Evolutionary conservation across 1,284 basidiomycete genomes (phyloP), one percentile per base, ranked within the genome.

Genomic region (Porodaedalea pini): DNA sequence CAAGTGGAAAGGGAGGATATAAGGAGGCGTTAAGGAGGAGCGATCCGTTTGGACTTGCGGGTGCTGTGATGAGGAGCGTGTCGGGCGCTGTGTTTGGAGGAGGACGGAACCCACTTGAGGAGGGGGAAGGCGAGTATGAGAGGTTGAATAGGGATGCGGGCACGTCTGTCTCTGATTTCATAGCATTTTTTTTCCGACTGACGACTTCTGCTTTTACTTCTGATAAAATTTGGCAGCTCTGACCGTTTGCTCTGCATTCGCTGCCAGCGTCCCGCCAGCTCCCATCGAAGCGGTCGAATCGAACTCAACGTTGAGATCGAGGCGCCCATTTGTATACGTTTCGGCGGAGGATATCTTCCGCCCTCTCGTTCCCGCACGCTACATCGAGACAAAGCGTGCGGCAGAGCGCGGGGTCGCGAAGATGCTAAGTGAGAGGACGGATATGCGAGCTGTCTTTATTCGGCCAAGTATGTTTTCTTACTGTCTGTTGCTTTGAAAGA

Each of bases 271-370:
- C 74, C 23, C 79, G 78, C 23, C 65, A 66, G 37, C 69, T 71
- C 10, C 61, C 68, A 7, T 54, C 59, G 17, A 56, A 32, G 54
- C 61, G 27, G 62, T 70, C 51, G 69, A 70, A 25, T 67, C 67
- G 34, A 61, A 66, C 23, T 71, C 40, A 17, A 15, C n/a, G 36
- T 27, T 21, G 54, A 10, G 71, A 41, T 69, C 71, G 40, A 62
- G 65, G 54, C 81, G 85, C 50, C 83, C 92, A 4, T 98, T 99
- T 72, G 80, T 98, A 43, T 98, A 90, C 73, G 79, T 99, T 61
- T 99, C 96, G 32, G 95, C 96, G 3, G 95, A 95, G 65, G 94
- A 98, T 67, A 83, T 95, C 43, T 93, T 88, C 73, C 81, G 92
- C 25, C 96, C 96, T 1, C 68, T 96, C 62, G 83, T 98, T 32